Conservation (phyloP, 2,329 filamentous ascomycete genomes). For the Elsinoe necatrix region DNA sequence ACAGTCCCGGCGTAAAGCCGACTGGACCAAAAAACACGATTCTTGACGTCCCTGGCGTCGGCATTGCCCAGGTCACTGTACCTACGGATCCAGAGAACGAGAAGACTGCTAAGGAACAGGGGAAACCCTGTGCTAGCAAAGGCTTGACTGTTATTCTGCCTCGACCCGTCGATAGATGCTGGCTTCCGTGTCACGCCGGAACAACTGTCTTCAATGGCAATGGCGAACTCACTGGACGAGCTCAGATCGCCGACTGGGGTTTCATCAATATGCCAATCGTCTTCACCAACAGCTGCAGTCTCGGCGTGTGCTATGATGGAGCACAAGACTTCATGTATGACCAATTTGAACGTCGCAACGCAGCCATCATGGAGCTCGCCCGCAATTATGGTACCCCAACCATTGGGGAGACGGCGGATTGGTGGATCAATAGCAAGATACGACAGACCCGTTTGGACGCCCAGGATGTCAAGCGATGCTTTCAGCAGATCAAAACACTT, state of each 20-base stretch:
- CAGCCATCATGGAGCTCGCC: slow-evolving; percentile 15
- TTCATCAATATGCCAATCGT: slow-evolving; percentile 52
- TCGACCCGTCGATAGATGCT: slow-evolving; percentile 33
- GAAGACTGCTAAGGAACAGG: not conserved
- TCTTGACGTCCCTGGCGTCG: slow-evolving; percentile 38
- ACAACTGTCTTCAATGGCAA: slow-evolving; percentile 56
- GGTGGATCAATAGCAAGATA: slow-evolving; percentile 21
- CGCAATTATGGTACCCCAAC: slow-evolving; percentile 23
- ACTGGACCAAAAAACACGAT: slow-evolving; percentile 36
- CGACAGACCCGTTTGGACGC: slow-evolving; percentile 26
- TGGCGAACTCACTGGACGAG: slow-evolving; percentile 53
- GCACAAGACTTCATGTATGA: slow-evolving; percentile 48
- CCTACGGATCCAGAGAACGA: slow-evolving; percentile 24
- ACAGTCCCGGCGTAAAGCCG: slow-evolving; percentile 33
- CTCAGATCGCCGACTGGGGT: slow-evolving; percentile 56
- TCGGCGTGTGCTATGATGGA: slow-evolving; percentile 52
- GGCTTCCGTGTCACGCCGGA: slow-evolving; percentile 35
- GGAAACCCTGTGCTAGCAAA: slow-evolving; percentile 27
- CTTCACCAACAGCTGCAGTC: slow-evolving; percentile 50
- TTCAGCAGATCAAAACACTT: slow-evolving; percentile 54
- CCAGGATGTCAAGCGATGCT: slow-evolving; percentile 53
- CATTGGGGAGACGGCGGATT: slow-evolving; percentile 23
- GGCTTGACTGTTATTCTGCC: slow-evolving; percentile 39
- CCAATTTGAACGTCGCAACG: slow-evolving; percentile 32
- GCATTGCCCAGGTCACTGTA: slow-evolving; percentile 35